Conservation (phyloP, 345 rosid genomes). For the Ricinus communis region DNA sequence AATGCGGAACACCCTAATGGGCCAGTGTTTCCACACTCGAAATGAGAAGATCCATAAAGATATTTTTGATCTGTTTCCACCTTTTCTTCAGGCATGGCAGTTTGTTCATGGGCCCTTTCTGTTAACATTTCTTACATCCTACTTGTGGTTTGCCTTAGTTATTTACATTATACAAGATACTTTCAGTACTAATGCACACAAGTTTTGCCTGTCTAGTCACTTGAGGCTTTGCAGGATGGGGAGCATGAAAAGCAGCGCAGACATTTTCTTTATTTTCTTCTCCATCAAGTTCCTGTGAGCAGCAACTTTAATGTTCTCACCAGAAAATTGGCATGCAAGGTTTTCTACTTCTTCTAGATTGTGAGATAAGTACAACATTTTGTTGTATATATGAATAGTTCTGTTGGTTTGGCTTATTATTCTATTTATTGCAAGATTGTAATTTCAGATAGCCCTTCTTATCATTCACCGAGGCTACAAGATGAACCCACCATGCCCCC, state of each 20-base stretch:
- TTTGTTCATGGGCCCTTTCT: conserved; percentile 7
- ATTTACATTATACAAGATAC: conserved; percentile 3
- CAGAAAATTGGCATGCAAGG: conserved; percentile 87
- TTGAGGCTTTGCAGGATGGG: conserved; percentile 96
- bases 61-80: conserved; percentile 93
- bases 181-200: conserved; percentile 23
- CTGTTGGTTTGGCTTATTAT: conserved; percentile 31
- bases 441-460: conserved; percentile 85
- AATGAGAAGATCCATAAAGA: conserved; percentile 92
- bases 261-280: conserved; percentile 87
- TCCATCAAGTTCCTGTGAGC: conserved; percentile 94
- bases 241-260: conserved; percentile 94
- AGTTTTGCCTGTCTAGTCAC: conserved; percentile 55
- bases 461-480: conserved; percentile 85
- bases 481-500: conserved; percentile 96
- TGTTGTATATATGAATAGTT: neutral
- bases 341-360: conserved; percentile 34
- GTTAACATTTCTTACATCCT: neutral
- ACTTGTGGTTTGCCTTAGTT: neutral
- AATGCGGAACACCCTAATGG: conserved; percentile 91
- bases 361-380: neutral
- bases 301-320: conserved; percentile 86
- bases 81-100: conserved; percentile 72
- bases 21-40: conserved; percentile 96
- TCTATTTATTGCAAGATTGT: conserved; percentile 35